Percentiles rank a stretch among this genome's conserved stretches.
Conservation (phyloP, 805 yeast species). For the Kodamaea laetipori region DNA sequence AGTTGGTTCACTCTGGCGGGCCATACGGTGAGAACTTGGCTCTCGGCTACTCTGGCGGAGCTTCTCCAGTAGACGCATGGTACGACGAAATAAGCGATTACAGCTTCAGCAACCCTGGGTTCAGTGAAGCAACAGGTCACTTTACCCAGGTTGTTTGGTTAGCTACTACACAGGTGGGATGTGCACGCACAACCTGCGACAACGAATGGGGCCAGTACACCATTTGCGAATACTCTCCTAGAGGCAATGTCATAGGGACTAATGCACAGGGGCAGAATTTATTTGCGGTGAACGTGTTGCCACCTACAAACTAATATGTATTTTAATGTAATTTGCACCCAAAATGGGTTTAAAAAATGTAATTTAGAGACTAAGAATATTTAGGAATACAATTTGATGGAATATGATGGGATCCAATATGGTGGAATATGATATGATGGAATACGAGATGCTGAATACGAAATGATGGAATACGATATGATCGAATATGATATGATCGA, state of each 20-base stretch:
- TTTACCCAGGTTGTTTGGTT: conserved; percentile 44
- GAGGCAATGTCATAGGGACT: conserved; percentile 53
- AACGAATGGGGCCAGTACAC: conserved; percentile 53
- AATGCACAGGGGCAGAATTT: conserved; percentile 34
- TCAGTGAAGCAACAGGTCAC: conserved; percentile 30
- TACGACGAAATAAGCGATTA: conserved; percentile 37
- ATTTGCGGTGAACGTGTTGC: conserved; percentile 48
- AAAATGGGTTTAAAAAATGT: neutral
- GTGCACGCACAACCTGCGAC: conserved; percentile 44
- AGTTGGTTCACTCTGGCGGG: conserved; percentile 36
- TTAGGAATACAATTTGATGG: neutral
- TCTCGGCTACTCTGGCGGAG: conserved; percentile 34
- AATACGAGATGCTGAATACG: no score
- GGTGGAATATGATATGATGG: no score
- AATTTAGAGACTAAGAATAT: neutral
- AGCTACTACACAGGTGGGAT: conserved; percentile 33
- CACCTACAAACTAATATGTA: conserved; percentile 14
- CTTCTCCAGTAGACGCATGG: conserved; percentile 41
- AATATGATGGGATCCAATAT: no score
- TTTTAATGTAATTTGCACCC: conserved; percentile 1
- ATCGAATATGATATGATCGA: no score
- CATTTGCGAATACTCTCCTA: conserved; percentile 63
- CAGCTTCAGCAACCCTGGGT: conserved; percentile 21
- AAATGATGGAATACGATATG: no score
- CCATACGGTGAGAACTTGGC: conserved; percentile 44